phyloP scores from a whole-genome alignment of 768 basidiomycete genomes.

The Postia placenta region DNA sequence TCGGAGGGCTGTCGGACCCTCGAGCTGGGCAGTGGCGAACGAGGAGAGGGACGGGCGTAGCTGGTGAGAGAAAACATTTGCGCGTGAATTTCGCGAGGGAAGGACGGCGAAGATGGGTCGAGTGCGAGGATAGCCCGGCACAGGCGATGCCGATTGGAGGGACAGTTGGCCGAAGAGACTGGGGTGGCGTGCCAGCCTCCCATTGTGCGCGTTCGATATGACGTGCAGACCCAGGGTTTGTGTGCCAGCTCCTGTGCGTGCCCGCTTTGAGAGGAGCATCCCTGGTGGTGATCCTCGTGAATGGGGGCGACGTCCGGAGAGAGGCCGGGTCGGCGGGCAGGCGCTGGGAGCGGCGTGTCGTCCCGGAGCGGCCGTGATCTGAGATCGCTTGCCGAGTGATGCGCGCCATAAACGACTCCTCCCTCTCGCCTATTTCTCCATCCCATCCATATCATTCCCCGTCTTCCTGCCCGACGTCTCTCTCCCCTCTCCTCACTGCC shows the following conservation, averaged over 20 bases:
- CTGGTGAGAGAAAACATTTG: not conserved
- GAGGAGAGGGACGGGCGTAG: not conserved
- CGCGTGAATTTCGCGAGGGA: not conserved
- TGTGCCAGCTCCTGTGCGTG: too few species aligned
- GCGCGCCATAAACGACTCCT: conserved; percentile 14
- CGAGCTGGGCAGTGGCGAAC: not conserved
- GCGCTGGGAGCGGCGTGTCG: not conserved
- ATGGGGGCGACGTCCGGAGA: too few species aligned
- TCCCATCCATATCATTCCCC: conserved; percentile 4
- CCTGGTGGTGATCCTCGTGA: too few species aligned
- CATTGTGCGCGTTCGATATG: too few species aligned
- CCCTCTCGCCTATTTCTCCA: not conserved
- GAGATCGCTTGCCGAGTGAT: conserved; percentile 18
- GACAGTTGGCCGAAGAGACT: not conserved
- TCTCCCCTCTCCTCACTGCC: conserved; percentile 1
- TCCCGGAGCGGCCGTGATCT: conserved; percentile 16
- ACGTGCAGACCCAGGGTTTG: too few species aligned
- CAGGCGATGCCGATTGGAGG: not conserved
- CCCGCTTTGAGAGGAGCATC: too few species aligned
- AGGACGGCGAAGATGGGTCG: not conserved
- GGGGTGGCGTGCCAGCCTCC: not conserved
- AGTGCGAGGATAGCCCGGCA: not conserved
- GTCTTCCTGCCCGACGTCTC: conserved; percentile 9
- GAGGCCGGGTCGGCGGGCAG: not conserved
- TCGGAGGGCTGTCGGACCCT: not conserved